phyloP scores from a whole-genome alignment of 2,329 filamentous ascomycete species.

The Stemphylium lycopersici region DNA sequence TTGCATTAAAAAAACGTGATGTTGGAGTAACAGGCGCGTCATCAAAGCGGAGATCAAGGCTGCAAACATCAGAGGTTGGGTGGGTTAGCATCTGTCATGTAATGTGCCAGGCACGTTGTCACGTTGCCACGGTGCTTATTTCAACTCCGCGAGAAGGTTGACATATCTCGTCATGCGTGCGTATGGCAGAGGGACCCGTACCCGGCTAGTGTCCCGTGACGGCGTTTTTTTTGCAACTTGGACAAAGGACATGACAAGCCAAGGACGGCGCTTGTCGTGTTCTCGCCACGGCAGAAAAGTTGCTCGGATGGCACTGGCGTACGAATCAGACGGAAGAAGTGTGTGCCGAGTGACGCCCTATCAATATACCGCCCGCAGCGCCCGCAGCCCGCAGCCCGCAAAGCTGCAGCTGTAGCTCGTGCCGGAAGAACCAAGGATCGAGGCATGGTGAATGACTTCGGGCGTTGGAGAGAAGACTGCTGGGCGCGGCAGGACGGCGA shows the following conservation, averaged over 20 bases:
- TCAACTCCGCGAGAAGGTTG: no score
- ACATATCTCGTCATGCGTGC: no score
- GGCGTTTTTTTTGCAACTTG: not conserved
- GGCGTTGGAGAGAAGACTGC: not conserved
- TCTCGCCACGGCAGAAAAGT: conserved; percentile 13
- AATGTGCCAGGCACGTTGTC: no score
- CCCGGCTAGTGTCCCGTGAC: no score
- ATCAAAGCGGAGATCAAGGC: no score
- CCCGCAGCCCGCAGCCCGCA: conserved; percentile 2
- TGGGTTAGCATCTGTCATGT: no score
- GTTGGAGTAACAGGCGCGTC: no score
- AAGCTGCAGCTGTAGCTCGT: conserved; percentile 13
- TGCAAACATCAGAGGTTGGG: no score
- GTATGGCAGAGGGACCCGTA: no score
- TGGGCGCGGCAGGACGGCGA: not conserved
- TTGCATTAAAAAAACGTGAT: no score
- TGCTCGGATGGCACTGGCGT: conserved; percentile 4
- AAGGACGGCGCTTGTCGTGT: conserved; percentile 4
- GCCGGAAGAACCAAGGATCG: not conserved
- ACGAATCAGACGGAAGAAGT: conserved; percentile 10
- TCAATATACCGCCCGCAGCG: conserved; percentile 7
- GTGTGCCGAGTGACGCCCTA: conserved; percentile 15
- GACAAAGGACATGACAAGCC: not conserved
- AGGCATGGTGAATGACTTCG: not conserved
- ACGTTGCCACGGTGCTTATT: no score